Evolutionary conservation across 108 stramenopile species (phyloP).

Genomic region (Skeletonema grethae): DNA sequence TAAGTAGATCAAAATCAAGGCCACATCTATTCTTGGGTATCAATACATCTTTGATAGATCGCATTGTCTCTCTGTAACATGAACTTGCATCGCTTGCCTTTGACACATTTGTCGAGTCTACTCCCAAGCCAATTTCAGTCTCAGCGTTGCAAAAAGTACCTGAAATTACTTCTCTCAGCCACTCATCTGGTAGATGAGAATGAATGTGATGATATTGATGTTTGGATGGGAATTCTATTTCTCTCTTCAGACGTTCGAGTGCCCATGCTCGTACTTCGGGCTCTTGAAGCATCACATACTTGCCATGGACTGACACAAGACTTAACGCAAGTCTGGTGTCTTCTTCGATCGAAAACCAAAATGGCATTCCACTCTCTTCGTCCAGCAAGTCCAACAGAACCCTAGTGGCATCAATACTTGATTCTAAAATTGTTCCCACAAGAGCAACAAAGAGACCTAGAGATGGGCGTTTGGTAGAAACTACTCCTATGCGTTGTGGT

Average conservation of each 20-base stretch:
- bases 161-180: slow-evolving; percentile 54
- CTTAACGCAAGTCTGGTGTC: slow-evolving; percentile 60
- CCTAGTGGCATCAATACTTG: slow-evolving; percentile 49
- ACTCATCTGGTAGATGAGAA: slow-evolving; percentile 48
- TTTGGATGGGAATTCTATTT: slow-evolving; percentile 21
- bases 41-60: slow-evolving; percentile 16
- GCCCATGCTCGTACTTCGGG: slow-evolving; percentile 73
- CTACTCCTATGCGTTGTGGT: slow-evolving; percentile 17
- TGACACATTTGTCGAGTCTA: slow-evolving; percentile 4
- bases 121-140: slow-evolving; percentile 51
- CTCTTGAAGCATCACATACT: slow-evolving; percentile 64
- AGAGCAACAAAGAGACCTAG: slow-evolving; percentile 60
- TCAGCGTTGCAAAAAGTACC: slow-evolving; percentile 71
- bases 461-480: slow-evolving; percentile 25
- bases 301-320: slow-evolving; percentile 54
- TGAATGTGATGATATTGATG: not conserved
- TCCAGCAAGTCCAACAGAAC: slow-evolving; percentile 61
- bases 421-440: slow-evolving; percentile 60
- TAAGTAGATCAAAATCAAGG: slow-evolving; percentile 77
- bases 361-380: slow-evolving; percentile 50
- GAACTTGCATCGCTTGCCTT: slow-evolving; percentile 13
- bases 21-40: slow-evolving; percentile 46
- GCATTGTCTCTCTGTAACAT: slow-evolving; percentile 48
- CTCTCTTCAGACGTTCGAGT: slow-evolving; percentile 43
- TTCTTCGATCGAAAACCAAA: slow-evolving; percentile 74